These are phyloP conservation scores for Asterophora lycoperdoides DNA, from an alignment of 768 basidiomycete genomes.

Conservation along the genomic window DNA sequence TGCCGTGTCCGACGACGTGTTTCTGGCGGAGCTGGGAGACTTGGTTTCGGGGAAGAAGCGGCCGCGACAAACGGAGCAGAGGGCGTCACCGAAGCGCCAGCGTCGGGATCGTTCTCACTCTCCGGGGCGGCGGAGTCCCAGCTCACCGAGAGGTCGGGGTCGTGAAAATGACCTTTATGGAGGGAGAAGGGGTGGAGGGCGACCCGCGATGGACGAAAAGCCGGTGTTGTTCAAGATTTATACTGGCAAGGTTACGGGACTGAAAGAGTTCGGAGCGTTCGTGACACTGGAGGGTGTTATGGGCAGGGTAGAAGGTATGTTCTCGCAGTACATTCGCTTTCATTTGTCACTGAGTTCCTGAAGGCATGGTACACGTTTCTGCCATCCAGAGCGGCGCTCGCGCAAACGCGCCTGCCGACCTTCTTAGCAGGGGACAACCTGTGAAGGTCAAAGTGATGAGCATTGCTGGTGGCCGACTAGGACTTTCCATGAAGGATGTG, in stretches of 20 bases:
- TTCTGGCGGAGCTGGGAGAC: slow-evolving; percentile 88
- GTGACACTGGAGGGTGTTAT: slow-evolving; percentile 82
- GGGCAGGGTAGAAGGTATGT: slow-evolving; percentile 85
- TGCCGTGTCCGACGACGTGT: slow-evolving; percentile 65
- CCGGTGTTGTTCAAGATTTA: slow-evolving; percentile 96
- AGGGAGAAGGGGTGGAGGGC: slow-evolving; percentile 33
- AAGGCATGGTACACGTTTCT: slow-evolving; percentile 98
- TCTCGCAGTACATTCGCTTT: not conserved
- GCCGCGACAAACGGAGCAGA: slow-evolving; percentile 37
- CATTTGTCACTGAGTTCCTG: slow-evolving; percentile 6
- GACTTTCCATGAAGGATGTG: slow-evolving; percentile 97
- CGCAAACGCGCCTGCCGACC: slow-evolving; percentile 81
- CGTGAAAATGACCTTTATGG: slow-evolving; percentile 33
- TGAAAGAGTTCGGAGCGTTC: slow-evolving; percentile 97
- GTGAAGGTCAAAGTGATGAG: slow-evolving; percentile 98
- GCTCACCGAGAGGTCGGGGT: slow-evolving; percentile 56
- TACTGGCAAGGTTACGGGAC: slow-evolving; percentile 72
- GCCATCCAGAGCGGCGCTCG: slow-evolving; percentile 83
- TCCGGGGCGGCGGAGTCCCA: slow-evolving; percentile 48
- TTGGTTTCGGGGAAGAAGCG: slow-evolving; percentile 75
- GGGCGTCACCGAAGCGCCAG: slow-evolving; percentile 56
- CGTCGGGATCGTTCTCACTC: slow-evolving; percentile 49
- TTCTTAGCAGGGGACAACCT: slow-evolving; percentile 76
- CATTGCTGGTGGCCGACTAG: slow-evolving; percentile 72
- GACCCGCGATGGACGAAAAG: slow-evolving; percentile 58